These are phyloP conservation scores for Pestalotiopsis sp. DNA, from an alignment of 2,329 filamentous ascomycete species.

Conservation along the genomic window DNA sequence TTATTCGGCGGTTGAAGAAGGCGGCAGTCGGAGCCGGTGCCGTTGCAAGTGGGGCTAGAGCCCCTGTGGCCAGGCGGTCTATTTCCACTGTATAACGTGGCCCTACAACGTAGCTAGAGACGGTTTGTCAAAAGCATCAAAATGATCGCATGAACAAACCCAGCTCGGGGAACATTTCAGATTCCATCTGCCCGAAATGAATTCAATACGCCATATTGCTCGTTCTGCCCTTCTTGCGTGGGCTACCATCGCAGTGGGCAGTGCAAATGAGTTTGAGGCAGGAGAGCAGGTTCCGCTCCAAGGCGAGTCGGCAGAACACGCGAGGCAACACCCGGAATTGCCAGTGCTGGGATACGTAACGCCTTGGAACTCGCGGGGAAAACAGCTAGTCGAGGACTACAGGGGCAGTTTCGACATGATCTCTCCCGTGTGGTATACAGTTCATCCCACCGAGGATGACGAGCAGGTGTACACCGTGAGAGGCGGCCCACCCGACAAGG, in stretches of 20 bases:
- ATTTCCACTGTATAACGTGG: too few species aligned
- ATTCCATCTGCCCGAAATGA: too few species aligned
- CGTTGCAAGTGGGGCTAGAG: too few species aligned
- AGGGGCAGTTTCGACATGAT: slow-evolving; percentile 24
- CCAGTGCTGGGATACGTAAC: slow-evolving; percentile 23
- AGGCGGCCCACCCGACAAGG: slow-evolving; percentile 19
- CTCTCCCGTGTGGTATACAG: slow-evolving; percentile 25
- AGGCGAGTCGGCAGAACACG: neutral
- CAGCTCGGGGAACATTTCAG: too few species aligned
- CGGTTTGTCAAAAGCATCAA: too few species aligned
- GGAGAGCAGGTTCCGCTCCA: neutral
- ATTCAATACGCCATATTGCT: too few species aligned
- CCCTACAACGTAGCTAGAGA: too few species aligned
- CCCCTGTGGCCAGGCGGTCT: too few species aligned
- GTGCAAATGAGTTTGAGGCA: neutral
- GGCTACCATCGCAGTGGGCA: neutral
- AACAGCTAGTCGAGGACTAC: slow-evolving; percentile 22
- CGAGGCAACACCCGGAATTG: neutral
- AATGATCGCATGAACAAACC: too few species aligned
- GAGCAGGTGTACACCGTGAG: slow-evolving; percentile 20
- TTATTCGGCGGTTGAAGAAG: too few species aligned
- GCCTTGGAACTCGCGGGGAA: slow-evolving; percentile 25
- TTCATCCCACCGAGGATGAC: slow-evolving; percentile 18
- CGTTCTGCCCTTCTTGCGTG: neutral
- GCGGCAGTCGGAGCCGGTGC: too few species aligned